phyloP scores from a whole-genome alignment of 805 yeast species.

The Teunomyces lycoperdinae region DNA sequence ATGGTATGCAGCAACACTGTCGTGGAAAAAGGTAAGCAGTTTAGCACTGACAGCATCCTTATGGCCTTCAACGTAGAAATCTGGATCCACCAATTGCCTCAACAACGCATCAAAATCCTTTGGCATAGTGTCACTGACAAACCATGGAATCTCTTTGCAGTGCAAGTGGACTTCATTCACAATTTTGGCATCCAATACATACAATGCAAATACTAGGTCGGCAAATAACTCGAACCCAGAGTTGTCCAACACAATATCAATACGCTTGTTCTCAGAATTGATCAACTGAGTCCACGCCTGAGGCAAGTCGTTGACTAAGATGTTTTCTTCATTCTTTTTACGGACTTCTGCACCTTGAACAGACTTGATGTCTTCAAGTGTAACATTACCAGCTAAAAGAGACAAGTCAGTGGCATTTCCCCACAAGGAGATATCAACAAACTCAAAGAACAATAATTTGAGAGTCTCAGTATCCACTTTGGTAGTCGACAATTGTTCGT shows the following conservation, averaged over 20 bases:
- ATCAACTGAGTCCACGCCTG: constrained; percentile 58
- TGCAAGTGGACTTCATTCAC: constrained; percentile 69
- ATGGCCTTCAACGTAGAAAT: constrained; percentile 47
- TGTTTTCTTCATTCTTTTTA: constrained; percentile 74
- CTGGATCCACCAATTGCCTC: constrained; percentile 50
- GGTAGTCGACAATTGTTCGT: constrained; percentile 16
- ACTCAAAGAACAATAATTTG: constrained; percentile 69
- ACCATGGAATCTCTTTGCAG: constrained; percentile 92
- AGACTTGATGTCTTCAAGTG: constrained; percentile 80
- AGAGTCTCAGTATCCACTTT: constrained; percentile 23
- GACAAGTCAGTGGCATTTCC: constrained; percentile 98
- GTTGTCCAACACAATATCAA: constrained; percentile 87
- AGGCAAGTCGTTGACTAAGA: constrained; percentile 71
- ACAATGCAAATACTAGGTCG: constrained; percentile 64
- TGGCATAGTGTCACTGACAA: constrained; percentile 93
- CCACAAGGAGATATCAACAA: constrained; percentile 88
- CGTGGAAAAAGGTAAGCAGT: constrained; percentile 20
- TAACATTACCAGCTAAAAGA: constrained; percentile 77
- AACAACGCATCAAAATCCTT: constrained; percentile 67
- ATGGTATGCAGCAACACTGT: constrained; percentile 19
- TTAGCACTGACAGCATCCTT: constrained; percentile 14
- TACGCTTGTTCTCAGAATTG: constrained; percentile 40
- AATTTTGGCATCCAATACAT: constrained; percentile 61
- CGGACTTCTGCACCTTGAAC: constrained; percentile 90
- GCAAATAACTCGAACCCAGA: constrained; percentile 94